Evolutionary conservation across 176 grass and related monocot genomes (phyloP), one percentile per base, ranked within the genome.

Genomic region (Dendrocalamus sinicus): DNA sequence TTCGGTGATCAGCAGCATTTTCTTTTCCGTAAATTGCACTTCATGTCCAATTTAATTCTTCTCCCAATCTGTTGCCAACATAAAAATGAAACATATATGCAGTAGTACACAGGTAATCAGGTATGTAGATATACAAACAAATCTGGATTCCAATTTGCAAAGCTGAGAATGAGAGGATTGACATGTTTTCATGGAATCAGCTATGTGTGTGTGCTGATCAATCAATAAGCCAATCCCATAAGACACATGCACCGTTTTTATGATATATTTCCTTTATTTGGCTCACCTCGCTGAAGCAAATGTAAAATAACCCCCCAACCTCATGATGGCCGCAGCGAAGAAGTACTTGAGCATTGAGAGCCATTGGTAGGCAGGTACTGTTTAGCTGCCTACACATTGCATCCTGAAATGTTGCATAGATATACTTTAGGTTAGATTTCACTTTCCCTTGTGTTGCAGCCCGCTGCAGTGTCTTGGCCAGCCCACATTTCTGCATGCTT

Each of bases 401-500:
- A 69, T 62, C 71, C 61, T 75, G 75, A 75, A 63, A 75, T 75
- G 69, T 80, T 84, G 50, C 80, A 53, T 82, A 39, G 1, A 50
- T 59, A 60, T 75, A 80, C 64, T 85, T 75, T 76, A 67, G 30
- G 69, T 53, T 87, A 75, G 55, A 83, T 92, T 86, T 86, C 51
- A 70, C 79, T 92, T 86, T 92, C 44, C 52, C 71, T 88, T 57
- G 81, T 79, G 78, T 50, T 80, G 67, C 79, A 78, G 78, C 57
- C 73, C 66, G 74, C 53, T 62, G 80, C 89, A 88, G 86, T 28
- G 70, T 66, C 61, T 80, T 84, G 85, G 58, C 75, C 81, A 75
- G 80, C 59, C 85, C 85, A 84, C 69, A 79, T 39, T 55, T 67
- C 48, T 92, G 88, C 87, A 90, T 92, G 84, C 88, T 66, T 81